A percentile compares a stretch with the other conserved stretches of the same genome.
Evolutionary conservation across 306 rosid species (phyloP).

Genomic region (Hippophae gyantsensis): DNA sequence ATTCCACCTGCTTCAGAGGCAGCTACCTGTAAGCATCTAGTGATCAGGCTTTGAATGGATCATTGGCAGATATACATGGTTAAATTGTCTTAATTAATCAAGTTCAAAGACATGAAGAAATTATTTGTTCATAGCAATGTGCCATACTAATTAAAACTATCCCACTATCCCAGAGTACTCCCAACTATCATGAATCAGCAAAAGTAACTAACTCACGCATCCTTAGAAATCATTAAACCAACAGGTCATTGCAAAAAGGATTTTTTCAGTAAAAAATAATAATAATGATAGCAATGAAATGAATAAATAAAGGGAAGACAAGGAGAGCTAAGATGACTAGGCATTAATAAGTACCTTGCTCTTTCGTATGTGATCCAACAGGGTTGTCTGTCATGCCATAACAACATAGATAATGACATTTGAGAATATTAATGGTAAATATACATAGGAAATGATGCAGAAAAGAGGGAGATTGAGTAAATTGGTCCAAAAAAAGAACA

Average conservation of each 20-base stretch:
- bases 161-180: too few species aligned
- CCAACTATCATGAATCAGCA: too few species aligned
- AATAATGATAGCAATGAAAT: too few species aligned
- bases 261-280: too few species aligned
- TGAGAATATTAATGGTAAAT: background rate
- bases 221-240: conserved; percentile 1
- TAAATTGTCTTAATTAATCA: background rate
- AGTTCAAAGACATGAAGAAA: background rate
- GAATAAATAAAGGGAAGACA: background rate
- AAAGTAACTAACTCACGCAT: background rate
- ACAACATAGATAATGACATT: conserved; percentile 27
- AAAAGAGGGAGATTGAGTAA: conserved; percentile 5
- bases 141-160: too few species aligned
- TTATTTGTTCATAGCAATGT: background rate
- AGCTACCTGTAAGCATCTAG: conserved; percentile 61
- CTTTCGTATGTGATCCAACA: conserved; percentile 81
- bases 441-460: background rate
- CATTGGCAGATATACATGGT: conserved; percentile 6
- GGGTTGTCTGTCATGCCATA: conserved; percentile 68
- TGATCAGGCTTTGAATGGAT: conserved; percentile 21
- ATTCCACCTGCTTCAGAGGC: conserved; percentile 99
- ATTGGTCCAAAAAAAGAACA: conserved; percentile 15
- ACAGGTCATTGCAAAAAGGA: conserved; percentile 8
- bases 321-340: conserved; percentile 11
- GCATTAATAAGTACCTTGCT: conserved; percentile 59